A percentile compares a stretch with the other conserved stretches of the same genome.
Evolutionary conservation across 106 monocot genomes (phyloP).

Genomic region (Alisma plantagoaquatica): DNA sequence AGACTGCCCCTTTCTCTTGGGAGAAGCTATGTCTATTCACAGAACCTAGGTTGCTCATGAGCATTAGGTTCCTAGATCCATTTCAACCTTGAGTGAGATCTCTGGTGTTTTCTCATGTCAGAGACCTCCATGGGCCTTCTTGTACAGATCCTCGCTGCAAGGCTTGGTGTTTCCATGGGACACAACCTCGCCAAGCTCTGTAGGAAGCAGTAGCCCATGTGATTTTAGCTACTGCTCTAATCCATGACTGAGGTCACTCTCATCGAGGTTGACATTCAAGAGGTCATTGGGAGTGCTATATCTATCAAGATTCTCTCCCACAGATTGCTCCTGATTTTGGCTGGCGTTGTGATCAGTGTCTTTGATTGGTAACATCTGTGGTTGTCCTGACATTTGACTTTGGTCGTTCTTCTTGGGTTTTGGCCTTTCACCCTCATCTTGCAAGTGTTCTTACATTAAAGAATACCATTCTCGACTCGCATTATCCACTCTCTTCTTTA

Average conservation of each 20-base stretch:
- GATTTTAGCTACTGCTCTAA: constrained; percentile 41
- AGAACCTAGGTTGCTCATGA: constrained; percentile 67
- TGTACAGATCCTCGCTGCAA: constrained; percentile 51
- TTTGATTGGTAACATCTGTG: constrained; percentile 48
- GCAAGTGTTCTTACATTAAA: no score
- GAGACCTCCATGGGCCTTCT: constrained; percentile 50
- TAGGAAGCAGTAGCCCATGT: constrained; percentile 48
- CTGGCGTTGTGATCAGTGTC: constrained; percentile 55
- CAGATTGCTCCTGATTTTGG: constrained; percentile 48
- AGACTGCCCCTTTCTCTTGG: constrained; percentile 45
- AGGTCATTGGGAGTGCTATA: constrained; percentile 72
- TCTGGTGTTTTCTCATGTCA: constrained; percentile 58
- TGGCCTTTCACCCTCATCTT: no score
- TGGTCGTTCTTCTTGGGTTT: no score
- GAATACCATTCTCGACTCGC: no score
- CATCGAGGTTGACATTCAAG: constrained; percentile 70
- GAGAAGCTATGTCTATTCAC: constrained; percentile 70
- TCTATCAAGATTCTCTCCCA: constrained; percentile 57
- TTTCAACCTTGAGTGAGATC: constrained; percentile 68
- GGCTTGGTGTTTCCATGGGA: constrained; percentile 61
- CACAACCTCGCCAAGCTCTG: constrained; percentile 64
- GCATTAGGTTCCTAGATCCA: constrained; percentile 66
- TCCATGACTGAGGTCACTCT: constrained; percentile 58
- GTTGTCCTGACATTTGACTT: no score
- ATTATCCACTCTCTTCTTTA: no score